Evolutionary conservation across 1,139 yeast genomes (phyloP).

Genomic region (Kurtzmaniella quercitrusa): DNA sequence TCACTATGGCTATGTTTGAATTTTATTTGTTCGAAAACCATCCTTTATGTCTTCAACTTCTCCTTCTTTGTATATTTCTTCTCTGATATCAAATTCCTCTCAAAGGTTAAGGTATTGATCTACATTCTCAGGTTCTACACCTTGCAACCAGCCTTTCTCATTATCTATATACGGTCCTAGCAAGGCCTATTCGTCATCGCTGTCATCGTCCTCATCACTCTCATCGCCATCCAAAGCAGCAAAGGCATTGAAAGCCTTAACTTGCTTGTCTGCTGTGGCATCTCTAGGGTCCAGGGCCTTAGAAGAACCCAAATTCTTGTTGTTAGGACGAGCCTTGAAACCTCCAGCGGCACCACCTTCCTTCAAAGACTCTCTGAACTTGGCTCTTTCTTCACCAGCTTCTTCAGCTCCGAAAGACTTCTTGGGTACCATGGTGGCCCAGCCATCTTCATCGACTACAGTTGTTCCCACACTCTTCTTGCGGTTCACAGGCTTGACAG

Average conservation of each 20-base stretch:
- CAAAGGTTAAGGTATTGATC: neutral
- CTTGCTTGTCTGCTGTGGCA: constrained; percentile 62
- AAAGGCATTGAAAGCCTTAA: constrained; percentile 68
- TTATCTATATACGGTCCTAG: constrained; percentile 8
- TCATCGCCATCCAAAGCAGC: constrained; percentile 70
- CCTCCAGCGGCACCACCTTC: constrained; percentile 23
- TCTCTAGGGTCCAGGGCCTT: constrained; percentile 74
- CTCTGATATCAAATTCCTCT: no score
- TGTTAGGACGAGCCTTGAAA: constrained; percentile 61
- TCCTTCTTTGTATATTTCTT: no score
- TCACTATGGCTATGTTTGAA: neutral
- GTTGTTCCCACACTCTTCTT: constrained; percentile 56
- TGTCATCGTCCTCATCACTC: constrained; percentile 34
- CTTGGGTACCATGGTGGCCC: constrained; percentile 64
- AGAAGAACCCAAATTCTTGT: constrained; percentile 68
- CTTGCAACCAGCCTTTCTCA: neutral
- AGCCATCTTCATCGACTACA: constrained; percentile 70
- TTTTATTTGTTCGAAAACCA: no score
- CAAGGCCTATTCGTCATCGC: constrained; percentile 4
- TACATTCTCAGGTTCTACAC: neutral
- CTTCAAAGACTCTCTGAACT: constrained; percentile 44
- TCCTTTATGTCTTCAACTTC: neutral
- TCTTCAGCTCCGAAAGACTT: constrained; percentile 49
- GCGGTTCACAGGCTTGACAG: constrained; percentile 50
- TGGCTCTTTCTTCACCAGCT: constrained; percentile 42